Percentiles rank a stretch among this genome's conserved stretches.
Conservation (phyloP, 169 alveolate species). For the Neospora caninum region DNA sequence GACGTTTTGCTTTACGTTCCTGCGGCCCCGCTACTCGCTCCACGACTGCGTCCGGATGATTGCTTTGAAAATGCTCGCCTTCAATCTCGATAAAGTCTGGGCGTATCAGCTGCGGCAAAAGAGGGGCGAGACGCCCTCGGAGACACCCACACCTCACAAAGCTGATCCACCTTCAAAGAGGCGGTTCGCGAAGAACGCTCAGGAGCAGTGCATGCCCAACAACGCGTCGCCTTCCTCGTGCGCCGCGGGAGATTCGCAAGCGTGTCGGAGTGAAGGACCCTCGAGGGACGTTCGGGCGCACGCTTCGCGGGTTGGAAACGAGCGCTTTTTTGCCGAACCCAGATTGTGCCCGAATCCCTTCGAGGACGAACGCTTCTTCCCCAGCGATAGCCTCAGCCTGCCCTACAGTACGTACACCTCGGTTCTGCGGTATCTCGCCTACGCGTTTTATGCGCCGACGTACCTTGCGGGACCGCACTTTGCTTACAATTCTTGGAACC, state of each 20-base stretch:
- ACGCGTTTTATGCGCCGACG: conserved; percentile 79
- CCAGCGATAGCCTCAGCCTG: not conserved
- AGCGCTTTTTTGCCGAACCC: not conserved
- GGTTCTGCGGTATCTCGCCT: conserved; percentile 70
- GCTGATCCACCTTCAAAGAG: no score
- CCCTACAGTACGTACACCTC: conserved; percentile 59
- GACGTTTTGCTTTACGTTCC: not conserved
- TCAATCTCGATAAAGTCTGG: conserved; percentile 15
- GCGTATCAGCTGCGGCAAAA: not conserved
- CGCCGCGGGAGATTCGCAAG: no score
- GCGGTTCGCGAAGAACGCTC: no score
- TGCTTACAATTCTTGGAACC: conserved; percentile 74
- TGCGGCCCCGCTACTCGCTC: conserved; percentile 6
- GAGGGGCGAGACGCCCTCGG: not conserved
- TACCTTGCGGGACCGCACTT: conserved; percentile 81
- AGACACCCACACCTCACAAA: not conserved
- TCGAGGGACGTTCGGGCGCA: no score
- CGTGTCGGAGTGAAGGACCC: no score
- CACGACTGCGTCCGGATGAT: conserved; percentile 21
- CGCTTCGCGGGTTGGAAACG: no score
- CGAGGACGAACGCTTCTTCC: not conserved
- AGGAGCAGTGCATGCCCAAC: no score
- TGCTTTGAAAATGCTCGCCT: conserved; percentile 15
- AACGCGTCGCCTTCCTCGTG: no score
- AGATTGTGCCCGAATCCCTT: not conserved